Evolutionary conservation across 257 asterid species (phyloP).

Genomic region (Forsythia suspensa): DNA sequence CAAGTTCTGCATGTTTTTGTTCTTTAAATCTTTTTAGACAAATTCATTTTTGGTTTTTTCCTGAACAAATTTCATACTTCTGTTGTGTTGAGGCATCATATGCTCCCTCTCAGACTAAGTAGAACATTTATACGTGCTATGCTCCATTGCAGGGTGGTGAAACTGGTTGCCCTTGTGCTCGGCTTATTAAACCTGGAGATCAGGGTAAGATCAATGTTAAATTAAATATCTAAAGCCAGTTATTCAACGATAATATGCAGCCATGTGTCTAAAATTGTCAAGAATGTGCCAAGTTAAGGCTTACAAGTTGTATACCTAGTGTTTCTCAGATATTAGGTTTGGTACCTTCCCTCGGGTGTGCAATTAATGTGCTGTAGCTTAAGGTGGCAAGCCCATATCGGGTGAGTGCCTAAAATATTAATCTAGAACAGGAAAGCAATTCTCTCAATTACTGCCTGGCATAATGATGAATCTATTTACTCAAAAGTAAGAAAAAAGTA

Average conservation of each 20-base stretch:
- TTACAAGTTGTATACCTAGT: neutral
- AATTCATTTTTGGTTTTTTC: neutral
- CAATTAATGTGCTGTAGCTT: neutral
- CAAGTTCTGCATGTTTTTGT: neutral
- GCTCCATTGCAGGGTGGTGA: constrained; percentile 34
- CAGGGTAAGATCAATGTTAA: constrained; percentile 33
- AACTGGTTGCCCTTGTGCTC: constrained; percentile 26
- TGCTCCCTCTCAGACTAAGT: neutral
- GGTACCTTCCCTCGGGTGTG: neutral
- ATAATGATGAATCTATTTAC: neutral
- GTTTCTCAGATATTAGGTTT: constrained; percentile 1
- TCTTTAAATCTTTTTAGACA: neutral
- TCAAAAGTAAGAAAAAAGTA: neutral
- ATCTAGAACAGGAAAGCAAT: neutral
- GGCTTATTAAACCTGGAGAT: constrained; percentile 32
- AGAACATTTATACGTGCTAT: constrained; percentile 9
- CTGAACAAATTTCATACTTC: neutral
- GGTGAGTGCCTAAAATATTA: neutral
- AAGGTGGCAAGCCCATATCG: neutral
- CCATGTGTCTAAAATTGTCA: neutral
- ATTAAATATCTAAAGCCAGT: neutral
- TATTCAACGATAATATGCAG: neutral
- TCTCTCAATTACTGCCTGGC: neutral
- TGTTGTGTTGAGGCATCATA: neutral
- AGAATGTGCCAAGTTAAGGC: neutral